phyloP scores from a whole-genome alignment of 371 early-diverging fungal species.

The Mucor plumbeus region DNA sequence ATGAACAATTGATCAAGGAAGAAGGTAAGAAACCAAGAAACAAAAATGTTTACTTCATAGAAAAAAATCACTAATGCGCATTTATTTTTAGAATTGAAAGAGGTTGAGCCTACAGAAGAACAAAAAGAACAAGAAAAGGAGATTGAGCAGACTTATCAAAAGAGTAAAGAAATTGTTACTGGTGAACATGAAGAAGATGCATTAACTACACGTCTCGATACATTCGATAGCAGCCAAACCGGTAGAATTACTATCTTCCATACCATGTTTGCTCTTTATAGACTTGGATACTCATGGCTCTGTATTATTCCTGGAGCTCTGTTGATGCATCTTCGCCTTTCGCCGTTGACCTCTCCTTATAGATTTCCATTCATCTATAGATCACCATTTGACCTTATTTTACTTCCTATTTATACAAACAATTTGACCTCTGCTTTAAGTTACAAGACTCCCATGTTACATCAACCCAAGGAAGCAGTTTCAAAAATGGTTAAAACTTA shows the following conservation, averaged over 20 bases:
- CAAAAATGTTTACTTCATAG: too few relatives aligned
- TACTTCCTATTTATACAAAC: slow-evolving; percentile 49
- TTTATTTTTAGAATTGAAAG: slow-evolving; percentile 12
- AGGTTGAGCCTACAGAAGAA: slow-evolving; percentile 21
- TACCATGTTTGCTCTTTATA: slow-evolving; percentile 48
- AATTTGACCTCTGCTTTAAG: slow-evolving; percentile 30
- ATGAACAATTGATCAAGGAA: slow-evolving; percentile 29
- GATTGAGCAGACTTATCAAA: slow-evolving; percentile 4
- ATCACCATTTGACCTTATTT: slow-evolving; percentile 36
- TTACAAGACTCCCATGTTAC: slow-evolving; percentile 30
- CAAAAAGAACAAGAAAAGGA: slow-evolving; percentile 22
- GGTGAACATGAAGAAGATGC: slow-evolving; percentile 7
- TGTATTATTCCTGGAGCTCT: slow-evolving; percentile 43
- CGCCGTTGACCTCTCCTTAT: slow-evolving; percentile 51
- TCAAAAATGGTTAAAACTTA: slow-evolving; percentile 27
- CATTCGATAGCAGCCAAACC: slow-evolving; percentile 34
- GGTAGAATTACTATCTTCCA: slow-evolving; percentile 44
- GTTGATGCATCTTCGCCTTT: slow-evolving; percentile 46
- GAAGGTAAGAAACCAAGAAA: slow-evolving; percentile 22
- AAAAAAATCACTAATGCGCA: neutral
- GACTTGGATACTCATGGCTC: slow-evolving; percentile 43
- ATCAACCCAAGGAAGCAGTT: slow-evolving; percentile 24
- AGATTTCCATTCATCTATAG: slow-evolving; percentile 51
- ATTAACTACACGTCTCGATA: slow-evolving; percentile 20
- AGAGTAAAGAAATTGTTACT: slow-evolving; percentile 6